Percentiles rank a stretch among this genome's conserved stretches.
phyloP scores from a whole-genome alignment of 2,329 filamentous ascomycete genomes.

The Cladophialophora psammophila region DNA sequence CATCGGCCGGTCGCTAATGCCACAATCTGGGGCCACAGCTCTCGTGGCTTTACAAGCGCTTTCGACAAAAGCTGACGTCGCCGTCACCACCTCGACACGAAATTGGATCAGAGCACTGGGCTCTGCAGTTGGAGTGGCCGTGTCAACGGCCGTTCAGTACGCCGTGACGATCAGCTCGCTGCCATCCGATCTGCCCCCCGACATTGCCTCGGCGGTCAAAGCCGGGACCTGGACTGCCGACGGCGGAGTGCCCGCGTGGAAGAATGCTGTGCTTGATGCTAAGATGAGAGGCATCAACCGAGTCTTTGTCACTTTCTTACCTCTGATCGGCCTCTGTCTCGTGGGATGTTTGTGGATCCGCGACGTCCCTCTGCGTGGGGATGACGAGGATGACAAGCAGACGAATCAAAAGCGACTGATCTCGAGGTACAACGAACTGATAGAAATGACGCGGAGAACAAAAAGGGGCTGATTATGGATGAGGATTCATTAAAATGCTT shows the following conservation, averaged over 20 bases:
- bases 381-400: not conserved
- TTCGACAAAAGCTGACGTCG: conserved; percentile 63
- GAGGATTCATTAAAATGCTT: no score
- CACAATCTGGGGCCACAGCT: conserved; percentile 41
- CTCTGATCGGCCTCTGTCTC: not conserved
- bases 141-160: conserved; percentile 61
- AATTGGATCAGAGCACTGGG: conserved; percentile 69
- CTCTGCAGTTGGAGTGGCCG: conserved; percentile 64
- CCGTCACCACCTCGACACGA: conserved; percentile 67
- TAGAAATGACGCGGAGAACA: not conserved
- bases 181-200: not conserved
- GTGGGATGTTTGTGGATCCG: conserved; percentile 1
- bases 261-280: not conserved
- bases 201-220: not conserved
- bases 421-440: not conserved
- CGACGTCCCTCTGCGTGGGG: not conserved
- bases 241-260: not conserved
- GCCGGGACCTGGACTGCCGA: not conserved
- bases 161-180: conserved; percentile 8
- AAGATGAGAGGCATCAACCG: not conserved
- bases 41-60: conserved; percentile 67
- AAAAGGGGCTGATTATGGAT: not conserved
- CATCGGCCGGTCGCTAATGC: not conserved
- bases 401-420: not conserved
- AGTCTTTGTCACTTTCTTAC: not conserved